Conservation (phyloP, 2,329 filamentous ascomycete genomes). For the Byssothecium circinans region DNA sequence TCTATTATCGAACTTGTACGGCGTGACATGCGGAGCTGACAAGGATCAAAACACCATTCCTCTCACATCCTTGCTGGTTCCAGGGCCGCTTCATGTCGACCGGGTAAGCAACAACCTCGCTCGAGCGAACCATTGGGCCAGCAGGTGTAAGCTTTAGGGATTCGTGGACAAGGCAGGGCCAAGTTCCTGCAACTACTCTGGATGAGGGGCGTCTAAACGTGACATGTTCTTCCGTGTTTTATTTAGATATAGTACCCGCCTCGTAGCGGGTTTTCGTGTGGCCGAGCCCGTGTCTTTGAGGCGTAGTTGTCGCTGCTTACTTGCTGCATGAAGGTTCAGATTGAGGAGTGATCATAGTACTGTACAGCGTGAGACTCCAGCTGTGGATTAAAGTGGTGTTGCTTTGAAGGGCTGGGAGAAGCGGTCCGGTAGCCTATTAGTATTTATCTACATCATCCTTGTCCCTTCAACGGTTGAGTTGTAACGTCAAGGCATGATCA, state of each 20-base stretch:
- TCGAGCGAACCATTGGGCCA: conserved; percentile 21
- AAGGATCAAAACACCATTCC: conserved; percentile 3
- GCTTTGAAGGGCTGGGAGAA: background rate
- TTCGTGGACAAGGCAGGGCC: conserved; percentile 8
- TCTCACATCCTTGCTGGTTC: conserved; percentile 9
- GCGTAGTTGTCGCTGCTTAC: background rate
- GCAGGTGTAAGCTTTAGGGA: conserved; percentile 10
- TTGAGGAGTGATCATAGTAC: background rate
- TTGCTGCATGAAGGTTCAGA: background rate
- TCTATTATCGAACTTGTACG: conserved; percentile 12
- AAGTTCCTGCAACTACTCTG: conserved; percentile 15
- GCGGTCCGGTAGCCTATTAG: background rate
- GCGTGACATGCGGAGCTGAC: conserved; percentile 7
- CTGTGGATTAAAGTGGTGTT: background rate
- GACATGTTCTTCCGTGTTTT: conserved; percentile 5
- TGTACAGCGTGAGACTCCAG: background rate
- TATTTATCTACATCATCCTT: background rate
- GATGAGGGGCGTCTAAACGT: conserved; percentile 1
- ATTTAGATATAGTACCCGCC: conserved; percentile 15
- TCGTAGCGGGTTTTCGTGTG: background rate
- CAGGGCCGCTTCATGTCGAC: conserved; percentile 14
- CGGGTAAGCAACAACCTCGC: conserved; percentile 10
- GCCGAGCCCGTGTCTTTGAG: background rate
- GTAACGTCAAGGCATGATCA: background rate
- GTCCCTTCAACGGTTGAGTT: background rate